These are phyloP conservation scores for Tetraselmis striata DNA, from an alignment of 139 green algal genomes.

Conservation along the genomic window DNA sequence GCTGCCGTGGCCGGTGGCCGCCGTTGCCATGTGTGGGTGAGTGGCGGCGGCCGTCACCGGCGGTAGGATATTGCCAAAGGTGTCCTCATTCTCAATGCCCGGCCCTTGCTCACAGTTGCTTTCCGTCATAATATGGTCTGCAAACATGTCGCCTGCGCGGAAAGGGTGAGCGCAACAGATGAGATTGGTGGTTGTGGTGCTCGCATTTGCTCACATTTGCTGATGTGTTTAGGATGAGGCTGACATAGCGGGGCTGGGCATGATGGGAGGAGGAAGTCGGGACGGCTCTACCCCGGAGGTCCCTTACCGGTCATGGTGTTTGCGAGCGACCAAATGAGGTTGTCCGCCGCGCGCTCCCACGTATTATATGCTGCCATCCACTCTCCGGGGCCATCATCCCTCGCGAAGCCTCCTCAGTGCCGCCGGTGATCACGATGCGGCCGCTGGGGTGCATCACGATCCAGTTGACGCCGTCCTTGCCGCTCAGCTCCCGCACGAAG, in stretches of 20 bases:
- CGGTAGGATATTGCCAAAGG: neutral
- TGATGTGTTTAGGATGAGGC: too few relatives aligned
- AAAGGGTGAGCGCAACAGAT: too few relatives aligned
- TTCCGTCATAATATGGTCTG: too few relatives aligned
- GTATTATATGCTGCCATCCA: neutral
- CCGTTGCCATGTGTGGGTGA: neutral
- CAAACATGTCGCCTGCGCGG: neutral
- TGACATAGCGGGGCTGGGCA: too few relatives aligned
- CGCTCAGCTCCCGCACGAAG: neutral
- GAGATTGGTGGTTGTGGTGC: too few relatives aligned
- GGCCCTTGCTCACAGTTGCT: too few relatives aligned
- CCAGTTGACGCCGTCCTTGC: neutral
- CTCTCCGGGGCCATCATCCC: neutral
- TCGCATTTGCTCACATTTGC: too few relatives aligned
- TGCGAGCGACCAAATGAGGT: neutral
- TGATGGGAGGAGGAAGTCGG: too few relatives aligned
- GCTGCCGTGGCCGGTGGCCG: neutral
- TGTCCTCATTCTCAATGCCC: too few relatives aligned
- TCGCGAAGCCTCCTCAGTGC: neutral
- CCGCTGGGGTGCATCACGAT: neutral
- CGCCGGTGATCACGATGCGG: neutral
- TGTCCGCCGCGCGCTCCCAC: neutral
- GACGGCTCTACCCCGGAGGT: too few relatives aligned
- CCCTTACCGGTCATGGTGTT: neutral
- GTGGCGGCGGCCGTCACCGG: neutral